A percentile compares a stretch with the other conserved stretches of the same genome.
phyloP scores from a whole-genome alignment of 2,329 filamentous ascomycete species.

The Alternaria hordeiaustralica region DNA sequence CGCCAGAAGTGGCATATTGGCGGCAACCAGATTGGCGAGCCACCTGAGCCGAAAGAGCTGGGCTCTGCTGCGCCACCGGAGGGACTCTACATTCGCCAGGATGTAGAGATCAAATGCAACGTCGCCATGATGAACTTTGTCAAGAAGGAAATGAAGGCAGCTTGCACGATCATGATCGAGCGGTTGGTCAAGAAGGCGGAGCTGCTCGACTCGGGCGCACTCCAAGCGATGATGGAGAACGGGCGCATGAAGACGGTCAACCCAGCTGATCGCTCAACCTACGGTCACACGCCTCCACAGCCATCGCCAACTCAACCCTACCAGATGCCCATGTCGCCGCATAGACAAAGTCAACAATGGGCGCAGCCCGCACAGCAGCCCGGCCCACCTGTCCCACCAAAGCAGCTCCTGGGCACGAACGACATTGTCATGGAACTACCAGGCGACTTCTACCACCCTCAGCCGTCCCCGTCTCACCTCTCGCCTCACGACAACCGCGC shows the following conservation, averaged over 20 bases:
- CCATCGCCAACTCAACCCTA: constrained; percentile 34
- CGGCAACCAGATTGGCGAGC: constrained; percentile 73
- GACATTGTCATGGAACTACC: constrained; percentile 52
- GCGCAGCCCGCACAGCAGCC: constrained; percentile 15
- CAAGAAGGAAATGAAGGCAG: constrained; percentile 70
- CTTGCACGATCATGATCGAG: constrained; percentile 71
- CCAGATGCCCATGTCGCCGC: constrained; percentile 36
- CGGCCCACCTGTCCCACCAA: constrained; percentile 19
- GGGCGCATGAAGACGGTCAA: constrained; percentile 67
- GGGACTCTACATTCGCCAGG: constrained; percentile 71
- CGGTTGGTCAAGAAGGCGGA: constrained; percentile 75
- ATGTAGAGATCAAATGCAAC: constrained; percentile 75
- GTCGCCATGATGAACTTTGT: constrained; percentile 69
- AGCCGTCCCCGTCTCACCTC: constrained; percentile 35
- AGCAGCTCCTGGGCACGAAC: constrained; percentile 35
- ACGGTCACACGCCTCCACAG: constrained; percentile 23
- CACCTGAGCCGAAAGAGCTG: constrained; percentile 67
- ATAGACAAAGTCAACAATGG: constrained; percentile 7
- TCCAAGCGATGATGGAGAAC: constrained; percentile 72
- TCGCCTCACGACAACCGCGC: constrained; percentile 32
- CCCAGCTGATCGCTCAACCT: constrained; percentile 47
- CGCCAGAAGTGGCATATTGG: constrained; percentile 72
- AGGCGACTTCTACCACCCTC: constrained; percentile 50
- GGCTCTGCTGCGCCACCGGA: constrained; percentile 69
- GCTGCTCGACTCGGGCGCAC: constrained; percentile 68